These are phyloP conservation scores for Xylaria sp. DNA, from an alignment of 495 filamentous ascomycete genomes.

Conservation along the genomic window DNA sequence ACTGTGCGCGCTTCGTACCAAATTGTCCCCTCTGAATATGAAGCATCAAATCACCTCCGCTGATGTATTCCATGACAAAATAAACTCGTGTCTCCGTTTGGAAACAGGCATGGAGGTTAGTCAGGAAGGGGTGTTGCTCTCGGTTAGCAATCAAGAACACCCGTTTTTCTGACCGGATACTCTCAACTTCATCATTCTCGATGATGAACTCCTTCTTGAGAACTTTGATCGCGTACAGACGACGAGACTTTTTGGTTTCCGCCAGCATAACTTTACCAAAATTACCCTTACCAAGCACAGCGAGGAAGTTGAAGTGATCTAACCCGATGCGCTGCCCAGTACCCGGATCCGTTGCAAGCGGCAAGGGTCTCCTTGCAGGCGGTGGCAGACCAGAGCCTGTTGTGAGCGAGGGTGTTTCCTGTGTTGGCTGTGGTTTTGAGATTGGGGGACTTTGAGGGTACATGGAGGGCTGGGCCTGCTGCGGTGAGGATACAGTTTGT, in stretches of 20 bases:
- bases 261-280: conserved; percentile 99
- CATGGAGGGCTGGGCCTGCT: conserved; percentile 38
- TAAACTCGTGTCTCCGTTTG: conserved; percentile 98
- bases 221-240: conserved; percentile 98
- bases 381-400: conserved; percentile 44
- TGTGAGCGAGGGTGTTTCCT: conserved; percentile 44
- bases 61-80: conserved; percentile 99
- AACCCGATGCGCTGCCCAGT: conserved; percentile 84
- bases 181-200: conserved; percentile 99
- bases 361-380: conserved; percentile 57
- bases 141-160: conserved; percentile 98
- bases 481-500: conserved; percentile 49
- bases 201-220: conserved; percentile 99
- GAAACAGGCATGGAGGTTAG: conserved; percentile 97
- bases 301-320: conserved; percentile 99
- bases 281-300: conserved; percentile 98
- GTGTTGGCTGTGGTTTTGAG: conserved; percentile 49
- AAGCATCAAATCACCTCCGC: conserved; percentile 98
- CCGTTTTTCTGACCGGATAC: conserved; percentile 95
- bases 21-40: conserved; percentile 98
- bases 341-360: conserved; percentile 66
- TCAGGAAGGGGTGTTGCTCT: conserved; percentile 94
- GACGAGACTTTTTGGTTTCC: conserved; percentile 89
- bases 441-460: conserved; percentile 34
- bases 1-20: conserved; percentile 94